A percentile compares a stretch with the other conserved stretches of the same genome.
phyloP scores from a whole-genome alignment of 2,329 filamentous ascomycete genomes.

The Colletotrichum musicola region DNA sequence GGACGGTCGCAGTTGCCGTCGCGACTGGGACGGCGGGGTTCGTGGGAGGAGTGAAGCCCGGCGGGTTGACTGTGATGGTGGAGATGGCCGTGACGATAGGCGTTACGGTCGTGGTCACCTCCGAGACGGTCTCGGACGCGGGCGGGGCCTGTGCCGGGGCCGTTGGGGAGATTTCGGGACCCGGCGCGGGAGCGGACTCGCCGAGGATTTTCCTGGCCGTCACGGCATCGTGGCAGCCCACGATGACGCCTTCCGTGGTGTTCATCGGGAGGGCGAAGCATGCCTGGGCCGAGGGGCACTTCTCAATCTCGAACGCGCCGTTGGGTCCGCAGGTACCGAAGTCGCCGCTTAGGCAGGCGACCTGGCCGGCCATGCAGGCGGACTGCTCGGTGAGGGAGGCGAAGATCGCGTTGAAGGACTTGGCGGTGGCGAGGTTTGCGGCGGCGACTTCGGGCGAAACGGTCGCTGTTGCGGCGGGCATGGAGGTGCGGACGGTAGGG shows the following conservation, averaged over 20 bases:
- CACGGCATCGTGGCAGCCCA: conserved; percentile 60
- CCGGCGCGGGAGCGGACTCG: conserved; percentile 38
- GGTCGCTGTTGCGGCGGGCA: conserved; percentile 53
- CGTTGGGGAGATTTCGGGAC: conserved; percentile 26
- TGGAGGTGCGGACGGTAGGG: conserved; percentile 56
- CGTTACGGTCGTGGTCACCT: conserved; percentile 25
- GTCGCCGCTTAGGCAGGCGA: conserved; percentile 66
- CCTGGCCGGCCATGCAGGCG: conserved; percentile 60
- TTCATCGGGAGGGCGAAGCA: conserved; percentile 70
- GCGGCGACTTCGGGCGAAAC: conserved; percentile 57
- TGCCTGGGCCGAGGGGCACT: conserved; percentile 51
- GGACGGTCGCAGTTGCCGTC: conserved; percentile 32
- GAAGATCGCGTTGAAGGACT: conserved; percentile 62
- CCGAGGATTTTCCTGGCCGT: conserved; percentile 60
- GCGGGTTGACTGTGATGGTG: conserved; percentile 32
- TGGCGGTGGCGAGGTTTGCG: conserved; percentile 59
- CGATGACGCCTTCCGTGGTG: conserved; percentile 58
- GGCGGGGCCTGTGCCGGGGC: conserved; percentile 5
- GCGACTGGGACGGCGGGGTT: conserved; percentile 21
- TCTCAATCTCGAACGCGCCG: conserved; percentile 57
- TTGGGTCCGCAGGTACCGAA: conserved; percentile 58
- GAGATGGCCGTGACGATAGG: conserved; percentile 27
- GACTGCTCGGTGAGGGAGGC: conserved; percentile 57
- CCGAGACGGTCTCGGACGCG: conserved; percentile 1
- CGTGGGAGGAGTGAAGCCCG: background rate